Conservation (phyloP, 2,329 filamentous ascomycete genomes). For the Diaporthe humulicola region DNA sequence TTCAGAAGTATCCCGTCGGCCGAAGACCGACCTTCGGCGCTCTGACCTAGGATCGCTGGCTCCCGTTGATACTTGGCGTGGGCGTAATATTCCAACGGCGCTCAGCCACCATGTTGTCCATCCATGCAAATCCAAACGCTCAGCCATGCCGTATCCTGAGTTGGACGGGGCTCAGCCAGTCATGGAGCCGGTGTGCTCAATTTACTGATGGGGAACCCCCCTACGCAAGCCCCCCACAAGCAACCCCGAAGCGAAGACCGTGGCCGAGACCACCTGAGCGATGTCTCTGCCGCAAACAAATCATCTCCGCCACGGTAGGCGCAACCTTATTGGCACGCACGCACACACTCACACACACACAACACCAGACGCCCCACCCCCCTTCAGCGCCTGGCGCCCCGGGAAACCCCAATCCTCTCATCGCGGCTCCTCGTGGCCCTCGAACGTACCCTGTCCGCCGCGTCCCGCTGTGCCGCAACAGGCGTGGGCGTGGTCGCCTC, state of each 20-base stretch:
- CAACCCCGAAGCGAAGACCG: not conserved
- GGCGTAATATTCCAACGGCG: not conserved
- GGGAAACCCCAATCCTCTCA: conserved; percentile 47
- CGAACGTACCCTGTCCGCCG: conserved; percentile 32
- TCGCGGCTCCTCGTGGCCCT: conserved; percentile 48
- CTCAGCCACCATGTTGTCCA: not conserved
- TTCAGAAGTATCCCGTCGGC: not conserved
- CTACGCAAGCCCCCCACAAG: not conserved
- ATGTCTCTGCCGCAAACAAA: not conserved
- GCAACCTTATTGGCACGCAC: too few relatives aligned
- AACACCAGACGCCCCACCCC: conserved; percentile 16
- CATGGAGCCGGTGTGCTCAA: not conserved
- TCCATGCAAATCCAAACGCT: not conserved
- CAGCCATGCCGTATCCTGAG: not conserved
- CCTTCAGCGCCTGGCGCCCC: conserved; percentile 41
- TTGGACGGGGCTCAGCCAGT: not conserved
- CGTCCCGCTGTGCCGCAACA: conserved; percentile 21
- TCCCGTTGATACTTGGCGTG: not conserved
- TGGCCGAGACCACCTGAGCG: not conserved
- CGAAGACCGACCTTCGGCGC: not conserved
- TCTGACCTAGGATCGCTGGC: not conserved
- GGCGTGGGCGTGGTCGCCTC: conserved; percentile 38
- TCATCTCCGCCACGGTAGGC: not conserved
- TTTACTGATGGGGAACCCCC: not conserved
- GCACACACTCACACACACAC: not conserved